A percentile compares a stretch with the other conserved stretches of the same genome.
Evolutionary conservation across 23 red algal genomes (phyloP).

Genomic region (Pyropia haitanensis): DNA sequence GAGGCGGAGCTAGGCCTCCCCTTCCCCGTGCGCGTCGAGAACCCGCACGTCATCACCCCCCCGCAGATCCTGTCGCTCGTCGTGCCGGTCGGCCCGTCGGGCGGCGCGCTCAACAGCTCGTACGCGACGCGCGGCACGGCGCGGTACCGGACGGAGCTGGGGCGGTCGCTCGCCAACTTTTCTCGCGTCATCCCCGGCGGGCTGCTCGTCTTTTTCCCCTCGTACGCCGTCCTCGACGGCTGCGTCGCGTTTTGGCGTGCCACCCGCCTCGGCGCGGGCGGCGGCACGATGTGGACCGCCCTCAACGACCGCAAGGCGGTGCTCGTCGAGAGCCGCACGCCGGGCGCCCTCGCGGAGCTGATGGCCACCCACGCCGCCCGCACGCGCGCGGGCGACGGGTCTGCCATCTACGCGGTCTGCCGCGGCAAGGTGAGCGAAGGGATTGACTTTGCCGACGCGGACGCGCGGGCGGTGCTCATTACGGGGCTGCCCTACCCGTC

Average conservation of each 20-base stretch:
- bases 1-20: slow-evolving; percentile 57
- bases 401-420: slow-evolving; percentile 81
- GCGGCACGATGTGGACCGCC: slow-evolving; percentile 61
- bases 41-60: slow-evolving; percentile 69
- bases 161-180: slow-evolving; percentile 56
- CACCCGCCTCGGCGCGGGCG: slow-evolving; percentile 14
- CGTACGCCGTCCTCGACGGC: slow-evolving; percentile 55
- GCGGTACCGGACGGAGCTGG: slow-evolving; percentile 63
- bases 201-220: slow-evolving; percentile 90
- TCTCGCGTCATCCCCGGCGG: slow-evolving; percentile 69
- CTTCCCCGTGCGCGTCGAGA: slow-evolving; percentile 88
- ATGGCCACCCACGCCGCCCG: slow-evolving; percentile 50
- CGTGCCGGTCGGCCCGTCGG: slow-evolving; percentile 49
- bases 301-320: slow-evolving; percentile 61
- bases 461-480: slow-evolving; percentile 81
- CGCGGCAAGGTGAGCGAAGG: slow-evolving; percentile 86
- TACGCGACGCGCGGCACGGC: slow-evolving; percentile 19
- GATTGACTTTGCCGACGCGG: slow-evolving; percentile 90
- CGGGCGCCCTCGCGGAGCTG: slow-evolving; percentile 32
- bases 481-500: slow-evolving; percentile 86
- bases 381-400: slow-evolving; percentile 34
- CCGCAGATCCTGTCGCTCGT: slow-evolving; percentile 55
- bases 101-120: slow-evolving; percentile 49
- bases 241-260: slow-evolving; percentile 62
- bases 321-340: slow-evolving; percentile 57